Evolutionary conservation across 202 grass and related monocot species (phyloP).

Genomic region (Zoysia matrella): DNA sequence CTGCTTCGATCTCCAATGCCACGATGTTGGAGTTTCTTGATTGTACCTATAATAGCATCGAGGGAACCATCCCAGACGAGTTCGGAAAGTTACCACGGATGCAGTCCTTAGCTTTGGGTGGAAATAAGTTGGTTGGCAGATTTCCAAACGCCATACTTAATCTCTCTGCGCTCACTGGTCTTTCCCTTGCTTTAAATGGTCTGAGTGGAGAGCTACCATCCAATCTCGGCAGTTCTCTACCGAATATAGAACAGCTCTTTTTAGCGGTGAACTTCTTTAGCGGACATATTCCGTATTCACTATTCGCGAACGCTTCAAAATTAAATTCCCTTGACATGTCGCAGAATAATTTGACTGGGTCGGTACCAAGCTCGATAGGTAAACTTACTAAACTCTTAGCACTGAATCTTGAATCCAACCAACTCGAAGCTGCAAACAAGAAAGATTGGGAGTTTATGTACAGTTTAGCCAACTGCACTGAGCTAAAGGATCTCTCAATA

Average conservation of each 20-base stretch:
- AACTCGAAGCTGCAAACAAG: slow-evolving; percentile 25
- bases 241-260: background rate
- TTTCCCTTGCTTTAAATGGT: background rate
- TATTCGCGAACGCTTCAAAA: slow-evolving; percentile 37
- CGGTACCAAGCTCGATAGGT: slow-evolving; percentile 40
- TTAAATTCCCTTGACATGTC: slow-evolving; percentile 25
- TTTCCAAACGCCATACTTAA: slow-evolving; percentile 30
- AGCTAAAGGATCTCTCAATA: slow-evolving; percentile 9
- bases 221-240: slow-evolving; percentile 35
- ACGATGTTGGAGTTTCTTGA: background rate
- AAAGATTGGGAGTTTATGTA: slow-evolving; percentile 51
- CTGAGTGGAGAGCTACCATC: slow-evolving; percentile 35
- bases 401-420: slow-evolving; percentile 37
- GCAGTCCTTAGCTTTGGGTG: background rate
- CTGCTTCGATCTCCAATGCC: background rate
- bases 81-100: background rate
- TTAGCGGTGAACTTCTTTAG: slow-evolving; percentile 27
- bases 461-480: slow-evolving; percentile 46
- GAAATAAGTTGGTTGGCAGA: background rate
- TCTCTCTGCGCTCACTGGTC: background rate
- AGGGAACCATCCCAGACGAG: slow-evolving; percentile 31
- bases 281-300: slow-evolving; percentile 39
- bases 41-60: background rate
- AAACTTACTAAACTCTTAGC: slow-evolving; percentile 36
- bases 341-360: slow-evolving; percentile 37